A percentile compares a stretch with the other conserved stretches of the same genome.
Evolutionary conservation across 2,329 filamentous ascomycete species (phyloP).

Genomic region (Rhinocladiella similis): DNA sequence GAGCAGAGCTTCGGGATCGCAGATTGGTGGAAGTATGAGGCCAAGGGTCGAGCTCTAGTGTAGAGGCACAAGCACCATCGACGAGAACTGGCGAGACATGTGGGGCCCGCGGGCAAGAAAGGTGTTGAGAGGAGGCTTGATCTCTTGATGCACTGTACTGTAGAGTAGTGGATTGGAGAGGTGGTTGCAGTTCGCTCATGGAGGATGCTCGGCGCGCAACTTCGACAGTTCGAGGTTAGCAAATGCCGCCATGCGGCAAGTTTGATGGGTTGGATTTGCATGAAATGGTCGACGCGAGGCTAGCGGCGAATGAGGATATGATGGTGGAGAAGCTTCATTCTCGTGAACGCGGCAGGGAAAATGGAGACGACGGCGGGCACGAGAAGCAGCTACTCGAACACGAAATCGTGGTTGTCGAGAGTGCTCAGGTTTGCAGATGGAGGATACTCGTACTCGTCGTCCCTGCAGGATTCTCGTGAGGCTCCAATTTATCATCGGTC

Average conservation of each 20-base stretch:
- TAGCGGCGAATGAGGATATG: conserved; percentile 15
- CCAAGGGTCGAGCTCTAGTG: conserved; percentile 1
- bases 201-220: conserved; percentile 8
- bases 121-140: conserved; percentile 1
- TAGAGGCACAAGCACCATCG: conserved; percentile 13
- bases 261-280: conserved; percentile 9
- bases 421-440: neutral
- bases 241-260: conserved; percentile 14
- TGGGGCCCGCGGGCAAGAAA: conserved; percentile 17
- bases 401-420: neutral
- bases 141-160: conserved; percentile 2
- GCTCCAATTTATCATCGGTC: no score
- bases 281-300: conserved; percentile 9
- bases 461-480: no score
- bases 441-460: neutral
- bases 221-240: conserved; percentile 20
- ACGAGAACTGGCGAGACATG: conserved; percentile 15
- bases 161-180: conserved; percentile 13
- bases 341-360: conserved; percentile 16
- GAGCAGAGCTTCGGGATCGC: conserved; percentile 3
- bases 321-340: conserved; percentile 19
- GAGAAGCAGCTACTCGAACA: neutral
- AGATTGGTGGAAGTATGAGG: conserved; percentile 8
- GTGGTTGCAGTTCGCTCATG: conserved; percentile 13
- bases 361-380: conserved; percentile 1